A percentile compares a stretch with the other conserved stretches of the same genome.
These are phyloP conservation scores for Aureobasidium sp. DNA, from an alignment of 2,329 filamentous ascomycete species.

Conservation along the genomic window DNA sequence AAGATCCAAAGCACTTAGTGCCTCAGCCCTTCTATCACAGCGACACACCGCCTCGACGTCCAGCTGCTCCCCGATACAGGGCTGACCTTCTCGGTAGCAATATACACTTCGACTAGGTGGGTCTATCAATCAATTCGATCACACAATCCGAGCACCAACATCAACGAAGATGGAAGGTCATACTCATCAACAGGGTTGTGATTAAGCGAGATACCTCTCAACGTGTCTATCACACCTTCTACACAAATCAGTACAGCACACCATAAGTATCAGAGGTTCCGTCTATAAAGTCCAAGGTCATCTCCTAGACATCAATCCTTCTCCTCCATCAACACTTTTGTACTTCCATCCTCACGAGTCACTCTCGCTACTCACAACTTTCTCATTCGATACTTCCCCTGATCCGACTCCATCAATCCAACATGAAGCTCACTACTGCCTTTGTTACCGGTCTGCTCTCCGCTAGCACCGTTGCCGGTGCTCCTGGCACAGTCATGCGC, in stretches of 20 bases:
- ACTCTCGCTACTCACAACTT: background rate
- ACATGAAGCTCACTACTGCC: slow-evolving; percentile 56
- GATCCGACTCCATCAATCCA: background rate
- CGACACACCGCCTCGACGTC: background rate
- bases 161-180: slow-evolving; percentile 16
- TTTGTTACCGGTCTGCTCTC: slow-evolving; percentile 42
- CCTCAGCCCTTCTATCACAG: background rate
- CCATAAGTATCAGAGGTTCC: background rate
- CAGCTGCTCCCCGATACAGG: background rate
- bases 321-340: background rate
- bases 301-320: background rate
- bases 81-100: background rate
- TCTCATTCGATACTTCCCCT: background rate
- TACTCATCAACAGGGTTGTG: background rate
- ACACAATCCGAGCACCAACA: slow-evolving; percentile 6
- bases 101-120: background rate
- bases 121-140: background rate
- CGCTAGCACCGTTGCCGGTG: slow-evolving; percentile 48
- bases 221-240: background rate
- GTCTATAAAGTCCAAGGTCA: background rate
- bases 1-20: background rate
- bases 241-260: too few relatives aligned
- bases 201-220: background rate
- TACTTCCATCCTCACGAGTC: background rate
- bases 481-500: slow-evolving; percentile 49